Evolutionary conservation across 345 rosid genomes (phyloP), one percentile per base, ranked within the genome.

Genomic region (Excoecaria cochinchinensis): DNA sequence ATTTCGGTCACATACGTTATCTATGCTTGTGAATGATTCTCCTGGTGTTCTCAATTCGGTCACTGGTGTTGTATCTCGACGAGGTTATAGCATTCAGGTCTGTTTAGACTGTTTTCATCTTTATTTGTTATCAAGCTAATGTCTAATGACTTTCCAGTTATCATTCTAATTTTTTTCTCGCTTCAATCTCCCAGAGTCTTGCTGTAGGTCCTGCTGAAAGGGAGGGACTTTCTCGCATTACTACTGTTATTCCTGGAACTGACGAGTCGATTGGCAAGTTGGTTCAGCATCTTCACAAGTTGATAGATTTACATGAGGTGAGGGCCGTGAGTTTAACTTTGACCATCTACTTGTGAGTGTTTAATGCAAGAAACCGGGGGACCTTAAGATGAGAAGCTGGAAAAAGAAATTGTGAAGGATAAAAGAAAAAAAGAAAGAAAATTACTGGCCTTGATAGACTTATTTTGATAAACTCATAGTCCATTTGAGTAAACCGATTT

Each of bases 1-100:
- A 57, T 82, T 95, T 73, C 91, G 79, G 70, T 93, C 98, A 40
- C 98, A 91, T 81, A 91, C 99, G 10, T 78, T 95, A 40, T 89
- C 91, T 17, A 84, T 91, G 90, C 84, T 95, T 6, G 99, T 93
- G 38, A 95, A 77, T 71, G 87, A 95, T 69, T 3, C 52, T 74
- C 96, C 98, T 57, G 97, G 99, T 81, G 99, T 95, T 78, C 92
- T 95, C 62, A 95, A 95, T 81, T 83, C 87, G 46, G 74, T 93
- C 12, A 89, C 98, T 1, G 98, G 97, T 67, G 91, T 89, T 66
- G 86, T 95, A 51, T 85, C 99, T 79, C 86, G 93, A 79, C 86
- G 95, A 83, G 97, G 96, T 64, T 91, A 95, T 82, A 91, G 89
- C 71, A 90, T 95, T 82, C 99, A 95, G 97, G 99, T 84, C 71